These are phyloP conservation scores for Entomortierella beljakovae DNA, from an alignment of 192 early-diverging fungal species.

Conservation along the genomic window DNA sequence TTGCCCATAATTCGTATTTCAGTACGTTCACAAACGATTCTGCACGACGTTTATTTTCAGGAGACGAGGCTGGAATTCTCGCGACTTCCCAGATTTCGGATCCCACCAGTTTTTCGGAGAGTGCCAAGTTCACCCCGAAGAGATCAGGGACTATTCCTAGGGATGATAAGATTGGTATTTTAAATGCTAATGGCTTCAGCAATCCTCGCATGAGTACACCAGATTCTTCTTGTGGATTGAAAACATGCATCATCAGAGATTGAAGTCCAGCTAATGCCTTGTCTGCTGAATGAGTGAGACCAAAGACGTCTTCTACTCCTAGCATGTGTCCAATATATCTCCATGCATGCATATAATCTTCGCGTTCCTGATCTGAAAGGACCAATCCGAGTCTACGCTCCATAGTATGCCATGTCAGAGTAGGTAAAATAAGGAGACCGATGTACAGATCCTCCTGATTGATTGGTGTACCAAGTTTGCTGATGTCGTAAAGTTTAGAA, in stretches of 20 bases:
- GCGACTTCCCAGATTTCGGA: slow-evolving; percentile 10
- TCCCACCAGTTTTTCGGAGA: slow-evolving; percentile 23
- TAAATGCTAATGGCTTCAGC: slow-evolving; percentile 5
- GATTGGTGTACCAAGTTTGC: slow-evolving; percentile 35
- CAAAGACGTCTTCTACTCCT: slow-evolving; percentile 53
- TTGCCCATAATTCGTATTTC: too few relatives aligned
- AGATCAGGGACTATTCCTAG: slow-evolving; percentile 5
- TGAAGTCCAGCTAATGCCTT: slow-evolving; percentile 28
- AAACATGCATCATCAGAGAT: slow-evolving; percentile 29
- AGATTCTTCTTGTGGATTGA: slow-evolving; percentile 8
- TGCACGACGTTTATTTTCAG: too few relatives aligned
- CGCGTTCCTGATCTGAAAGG: slow-evolving; percentile 39
- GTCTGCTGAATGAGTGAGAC: background rate
- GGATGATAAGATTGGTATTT: background rate
- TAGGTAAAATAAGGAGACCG: slow-evolving; percentile 35
- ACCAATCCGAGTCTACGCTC: slow-evolving; percentile 30
- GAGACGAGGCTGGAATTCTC: too few relatives aligned
- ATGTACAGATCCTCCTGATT: slow-evolving; percentile 47
- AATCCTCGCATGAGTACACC: slow-evolving; percentile 11
- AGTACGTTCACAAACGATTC: too few relatives aligned
- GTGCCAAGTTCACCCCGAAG: slow-evolving; percentile 20
- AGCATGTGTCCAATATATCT: slow-evolving; percentile 62
- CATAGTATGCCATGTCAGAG: slow-evolving; percentile 34
- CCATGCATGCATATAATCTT: slow-evolving; percentile 62
- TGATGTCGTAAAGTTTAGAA: slow-evolving; percentile 24